Evolutionary conservation across 1,139 yeast species (phyloP).

Genomic region (Geotrichum histeridarum): DNA sequence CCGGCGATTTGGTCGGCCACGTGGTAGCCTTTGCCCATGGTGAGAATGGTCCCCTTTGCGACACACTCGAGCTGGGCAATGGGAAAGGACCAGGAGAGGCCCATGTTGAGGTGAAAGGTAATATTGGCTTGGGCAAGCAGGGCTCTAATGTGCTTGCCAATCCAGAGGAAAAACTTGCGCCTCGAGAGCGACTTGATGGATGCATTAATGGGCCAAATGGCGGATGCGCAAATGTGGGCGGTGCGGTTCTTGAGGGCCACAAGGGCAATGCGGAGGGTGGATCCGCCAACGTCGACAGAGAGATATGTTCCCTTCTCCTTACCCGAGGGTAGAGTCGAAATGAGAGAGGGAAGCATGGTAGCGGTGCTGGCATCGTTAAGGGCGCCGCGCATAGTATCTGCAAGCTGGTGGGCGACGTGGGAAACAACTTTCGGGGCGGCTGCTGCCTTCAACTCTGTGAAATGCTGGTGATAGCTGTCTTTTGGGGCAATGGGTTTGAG

Average conservation of each 20-base stretch:
- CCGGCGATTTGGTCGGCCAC: constrained; percentile 65
- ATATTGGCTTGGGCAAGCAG: constrained; percentile 48
- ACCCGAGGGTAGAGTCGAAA: constrained; percentile 68
- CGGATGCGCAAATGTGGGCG: constrained; percentile 41
- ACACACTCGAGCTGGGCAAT: constrained; percentile 46
- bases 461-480: too few species aligned
- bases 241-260: constrained; percentile 64
- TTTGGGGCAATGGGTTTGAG: too few species aligned
- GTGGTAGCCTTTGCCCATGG: constrained; percentile 90
- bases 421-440: constrained; percentile 20
- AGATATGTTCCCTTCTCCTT: constrained; percentile 66
- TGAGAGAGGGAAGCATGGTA: constrained; percentile 71
- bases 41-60: constrained; percentile 61
- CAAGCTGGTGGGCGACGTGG: constrained; percentile 18
- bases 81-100: constrained; percentile 36
- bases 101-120: constrained; percentile 30
- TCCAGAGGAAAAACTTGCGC: constrained; percentile 55
- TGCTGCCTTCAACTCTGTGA: neutral
- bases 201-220: constrained; percentile 38
- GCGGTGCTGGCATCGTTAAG: constrained; percentile 17
- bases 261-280: constrained; percentile 67
- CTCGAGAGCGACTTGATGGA: constrained; percentile 52
- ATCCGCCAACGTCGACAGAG: constrained; percentile 80
- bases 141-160: constrained; percentile 49
- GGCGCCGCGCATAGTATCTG: constrained; percentile 18